These are phyloP conservation scores for Suillus sp. DNA, from an alignment of 768 basidiomycete species.

Conservation along the genomic window DNA sequence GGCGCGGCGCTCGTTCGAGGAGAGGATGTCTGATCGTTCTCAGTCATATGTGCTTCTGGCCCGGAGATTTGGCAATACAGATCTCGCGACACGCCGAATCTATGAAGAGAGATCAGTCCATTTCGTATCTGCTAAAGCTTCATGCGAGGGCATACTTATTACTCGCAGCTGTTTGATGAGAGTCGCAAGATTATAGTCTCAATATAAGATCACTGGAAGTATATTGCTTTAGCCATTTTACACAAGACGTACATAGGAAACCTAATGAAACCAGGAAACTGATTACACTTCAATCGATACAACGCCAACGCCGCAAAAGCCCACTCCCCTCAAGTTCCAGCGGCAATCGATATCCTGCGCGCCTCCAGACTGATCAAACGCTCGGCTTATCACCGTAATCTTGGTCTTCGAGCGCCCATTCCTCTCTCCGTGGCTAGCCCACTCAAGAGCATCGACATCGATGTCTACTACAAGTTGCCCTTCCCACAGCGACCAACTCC, in stretches of 20 bases:
- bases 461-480: conserved; percentile 39
- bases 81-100: not conserved
- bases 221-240: not conserved
- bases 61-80: not conserved
- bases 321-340: conserved; percentile 75
- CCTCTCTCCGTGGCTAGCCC: conserved; percentile 15
- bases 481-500: conserved; percentile 81
- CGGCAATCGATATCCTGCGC: conserved; percentile 49
- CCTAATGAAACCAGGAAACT: not conserved
- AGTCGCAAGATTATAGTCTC: not conserved
- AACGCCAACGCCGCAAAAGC: conserved; percentile 37
- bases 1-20: not conserved
- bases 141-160: not conserved
- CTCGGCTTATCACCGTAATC: conserved; percentile 46
- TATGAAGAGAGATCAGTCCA: not conserved
- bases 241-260: not conserved
- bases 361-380: conserved; percentile 49
- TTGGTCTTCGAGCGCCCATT: conserved; percentile 16
- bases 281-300: conserved; percentile 10
- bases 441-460: conserved; percentile 23
- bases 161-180: not conserved
- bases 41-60: not conserved
- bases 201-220: not conserved
- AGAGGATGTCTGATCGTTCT: not conserved
- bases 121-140: not conserved